Conservation (phyloP, 2,329 filamentous ascomycete species). For the Colletotrichum kahawae region DNA sequence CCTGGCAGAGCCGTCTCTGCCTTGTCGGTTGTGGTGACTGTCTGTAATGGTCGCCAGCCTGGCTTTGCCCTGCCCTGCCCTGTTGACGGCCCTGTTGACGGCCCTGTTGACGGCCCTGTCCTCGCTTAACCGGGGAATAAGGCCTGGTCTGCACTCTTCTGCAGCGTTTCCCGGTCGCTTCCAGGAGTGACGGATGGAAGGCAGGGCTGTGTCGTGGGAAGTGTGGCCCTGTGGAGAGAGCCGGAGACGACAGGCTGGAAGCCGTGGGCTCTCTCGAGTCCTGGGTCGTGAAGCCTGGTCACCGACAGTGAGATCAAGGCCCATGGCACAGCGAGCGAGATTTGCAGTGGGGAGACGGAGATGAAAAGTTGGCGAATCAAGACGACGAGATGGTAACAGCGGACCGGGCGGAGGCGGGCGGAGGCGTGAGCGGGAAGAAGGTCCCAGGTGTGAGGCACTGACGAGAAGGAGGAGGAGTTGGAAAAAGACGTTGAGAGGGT, state of each 20-base stretch:
- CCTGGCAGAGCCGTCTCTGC: neutral
- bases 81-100: neutral
- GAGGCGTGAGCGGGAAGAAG: neutral
- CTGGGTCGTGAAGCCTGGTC: neutral
- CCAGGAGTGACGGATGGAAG: neutral
- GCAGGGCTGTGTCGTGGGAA: slow-evolving; percentile 19
- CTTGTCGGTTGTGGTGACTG: neutral
- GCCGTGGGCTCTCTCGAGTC: neutral
- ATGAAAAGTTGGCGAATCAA: slow-evolving; percentile 12
- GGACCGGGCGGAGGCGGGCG: neutral
- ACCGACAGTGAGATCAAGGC: neutral
- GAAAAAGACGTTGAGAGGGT: neutral
- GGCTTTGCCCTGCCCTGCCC: slow-evolving; percentile 9
- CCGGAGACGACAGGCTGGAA: neutral
- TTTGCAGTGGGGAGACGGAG: neutral
- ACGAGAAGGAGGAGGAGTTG: neutral
- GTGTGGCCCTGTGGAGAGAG: slow-evolving; percentile 8
- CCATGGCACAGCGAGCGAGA: neutral
- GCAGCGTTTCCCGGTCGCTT: neutral
- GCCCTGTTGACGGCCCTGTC: slow-evolving; percentile 3
- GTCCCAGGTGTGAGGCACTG: neutral
- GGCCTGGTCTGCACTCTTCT: neutral
- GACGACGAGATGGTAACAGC: neutral
- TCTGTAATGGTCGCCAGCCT: neutral
- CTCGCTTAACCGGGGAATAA: slow-evolving; percentile 3